A percentile compares a stretch with the other conserved stretches of the same genome.
These are phyloP conservation scores for Eucommia ulmoides DNA, from an alignment of 257 asterid species.

Conservation along the genomic window DNA sequence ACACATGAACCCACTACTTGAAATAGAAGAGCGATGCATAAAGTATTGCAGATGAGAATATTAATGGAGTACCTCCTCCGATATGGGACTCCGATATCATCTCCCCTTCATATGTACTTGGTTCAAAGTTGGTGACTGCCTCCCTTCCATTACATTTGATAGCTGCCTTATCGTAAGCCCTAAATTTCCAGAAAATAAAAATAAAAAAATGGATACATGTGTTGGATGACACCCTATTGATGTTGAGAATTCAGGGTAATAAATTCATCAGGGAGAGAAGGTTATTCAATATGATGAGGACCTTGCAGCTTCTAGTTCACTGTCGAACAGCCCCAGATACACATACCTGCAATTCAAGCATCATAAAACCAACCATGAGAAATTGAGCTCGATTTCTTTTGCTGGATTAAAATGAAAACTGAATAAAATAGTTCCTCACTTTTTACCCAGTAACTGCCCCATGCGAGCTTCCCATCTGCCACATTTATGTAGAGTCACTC, in stretches of 20 bases:
- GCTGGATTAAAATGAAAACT: background rate
- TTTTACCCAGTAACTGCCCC: constrained; percentile 57
- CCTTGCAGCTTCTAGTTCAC: constrained; percentile 4
- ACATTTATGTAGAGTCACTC: constrained; percentile 50
- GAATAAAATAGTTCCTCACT: constrained; percentile 13
- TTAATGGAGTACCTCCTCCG: constrained; percentile 17
- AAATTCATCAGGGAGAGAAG: constrained; percentile 13
- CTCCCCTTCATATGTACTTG: constrained; percentile 34
- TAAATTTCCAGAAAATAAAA: constrained; percentile 4
- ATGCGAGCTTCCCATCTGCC: constrained; percentile 62
- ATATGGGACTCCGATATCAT: constrained; percentile 11
- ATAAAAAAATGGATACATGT: constrained; percentile 4
- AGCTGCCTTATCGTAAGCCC: constrained; percentile 3
- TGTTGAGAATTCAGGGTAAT: constrained; percentile 13
- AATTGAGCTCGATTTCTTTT: too few species aligned
- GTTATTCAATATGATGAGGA: background rate
- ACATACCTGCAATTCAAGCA: constrained; percentile 1
- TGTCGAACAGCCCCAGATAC: constrained; percentile 1
- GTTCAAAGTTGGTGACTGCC: constrained; percentile 68
- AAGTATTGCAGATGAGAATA: background rate
- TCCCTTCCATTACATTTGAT: constrained; percentile 18
- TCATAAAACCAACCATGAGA: constrained; percentile 21
- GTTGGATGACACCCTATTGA: background rate
- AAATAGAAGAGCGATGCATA: background rate
- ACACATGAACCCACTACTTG: background rate